Conservation (phyloP, 2,329 filamentous ascomycete species). For the Xylaria sp. region DNA sequence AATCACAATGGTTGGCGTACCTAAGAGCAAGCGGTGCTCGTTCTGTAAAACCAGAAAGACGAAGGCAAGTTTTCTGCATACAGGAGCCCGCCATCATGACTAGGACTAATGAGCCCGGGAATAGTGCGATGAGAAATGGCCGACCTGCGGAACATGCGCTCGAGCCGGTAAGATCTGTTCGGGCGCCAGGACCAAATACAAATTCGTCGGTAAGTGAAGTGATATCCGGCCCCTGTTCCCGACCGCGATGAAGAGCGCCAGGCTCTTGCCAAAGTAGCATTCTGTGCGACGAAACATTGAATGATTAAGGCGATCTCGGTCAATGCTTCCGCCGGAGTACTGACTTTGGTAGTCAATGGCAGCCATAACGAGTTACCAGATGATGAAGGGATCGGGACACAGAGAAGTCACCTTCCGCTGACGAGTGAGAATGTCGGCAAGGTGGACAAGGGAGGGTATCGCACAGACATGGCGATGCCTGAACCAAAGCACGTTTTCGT, state of each 20-base stretch:
- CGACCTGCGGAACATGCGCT: conserved; percentile 47
- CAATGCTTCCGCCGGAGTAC: conserved; percentile 2
- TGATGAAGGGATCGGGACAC: not conserved
- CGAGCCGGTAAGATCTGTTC: conserved; percentile 46
- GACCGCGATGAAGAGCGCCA: not conserved
- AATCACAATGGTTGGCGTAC: conserved; percentile 47
- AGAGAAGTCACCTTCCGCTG: conserved; percentile 17
- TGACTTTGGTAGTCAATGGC: conserved; percentile 43
- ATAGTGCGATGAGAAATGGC: conserved; percentile 50
- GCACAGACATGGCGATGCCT: conserved; percentile 30
- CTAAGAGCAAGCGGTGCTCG: conserved; percentile 49
- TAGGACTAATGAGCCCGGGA: conserved; percentile 27
- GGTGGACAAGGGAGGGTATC: conserved; percentile 13
- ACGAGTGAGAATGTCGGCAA: conserved; percentile 4
- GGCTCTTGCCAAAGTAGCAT: not conserved
- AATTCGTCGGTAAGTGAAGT: conserved; percentile 41
- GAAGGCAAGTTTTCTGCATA: conserved; percentile 39
- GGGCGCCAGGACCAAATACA: conserved; percentile 44
- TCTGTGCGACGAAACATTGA: not conserved
- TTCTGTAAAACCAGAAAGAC: conserved; percentile 49
- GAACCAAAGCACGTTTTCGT: conserved; percentile 39
- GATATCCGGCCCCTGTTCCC: not conserved
- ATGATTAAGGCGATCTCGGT: not conserved
- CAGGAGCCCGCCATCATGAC: not conserved
- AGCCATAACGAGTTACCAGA: conserved; percentile 42